These are phyloP conservation scores for Colletotrichum sp. DNA, from an alignment of 2,329 filamentous ascomycete genomes.

Conservation along the genomic window DNA sequence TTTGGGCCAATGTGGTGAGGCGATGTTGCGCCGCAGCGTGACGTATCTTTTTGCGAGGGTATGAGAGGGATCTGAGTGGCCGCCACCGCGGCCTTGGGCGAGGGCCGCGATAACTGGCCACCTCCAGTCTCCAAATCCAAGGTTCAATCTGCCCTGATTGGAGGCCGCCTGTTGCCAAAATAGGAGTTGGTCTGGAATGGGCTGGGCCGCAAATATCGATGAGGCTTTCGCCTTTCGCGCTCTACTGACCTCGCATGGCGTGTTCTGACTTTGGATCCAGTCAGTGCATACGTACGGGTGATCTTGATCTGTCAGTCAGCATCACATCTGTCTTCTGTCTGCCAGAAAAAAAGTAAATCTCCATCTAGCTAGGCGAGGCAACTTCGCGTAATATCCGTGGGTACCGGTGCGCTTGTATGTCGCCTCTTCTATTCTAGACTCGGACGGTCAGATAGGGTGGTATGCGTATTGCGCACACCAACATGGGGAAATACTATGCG, in stretches of 20 bases:
- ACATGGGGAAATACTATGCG: background rate
- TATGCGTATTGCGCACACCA: background rate
- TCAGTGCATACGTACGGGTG: conserved; percentile 8
- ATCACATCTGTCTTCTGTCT: background rate
- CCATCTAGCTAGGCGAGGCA: conserved; percentile 3
- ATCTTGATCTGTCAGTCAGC: conserved; percentile 1
- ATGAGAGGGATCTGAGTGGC: conserved; percentile 18
- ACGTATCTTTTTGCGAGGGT: conserved; percentile 16
- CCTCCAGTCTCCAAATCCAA: conserved; percentile 12
- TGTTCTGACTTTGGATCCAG: background rate
- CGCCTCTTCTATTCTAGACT: conserved; percentile 7
- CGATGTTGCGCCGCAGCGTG: conserved; percentile 19
- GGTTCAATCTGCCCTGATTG: conserved; percentile 20
- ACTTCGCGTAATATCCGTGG: background rate
- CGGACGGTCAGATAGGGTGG: background rate
- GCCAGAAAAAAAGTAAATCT: background rate
- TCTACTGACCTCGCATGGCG: background rate
- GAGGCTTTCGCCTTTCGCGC: background rate
- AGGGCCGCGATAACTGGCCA: conserved; percentile 5
- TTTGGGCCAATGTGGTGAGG: conserved; percentile 13
- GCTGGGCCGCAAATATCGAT: background rate
- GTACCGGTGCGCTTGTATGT: background rate
- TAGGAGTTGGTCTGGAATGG: conserved; percentile 4
- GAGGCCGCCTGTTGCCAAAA: conserved; percentile 20
- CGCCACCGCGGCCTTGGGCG: conserved; percentile 13